Evolutionary conservation across 768 basidiomycete genomes (phyloP).

Genomic region (Tylopilus subfusipes): DNA sequence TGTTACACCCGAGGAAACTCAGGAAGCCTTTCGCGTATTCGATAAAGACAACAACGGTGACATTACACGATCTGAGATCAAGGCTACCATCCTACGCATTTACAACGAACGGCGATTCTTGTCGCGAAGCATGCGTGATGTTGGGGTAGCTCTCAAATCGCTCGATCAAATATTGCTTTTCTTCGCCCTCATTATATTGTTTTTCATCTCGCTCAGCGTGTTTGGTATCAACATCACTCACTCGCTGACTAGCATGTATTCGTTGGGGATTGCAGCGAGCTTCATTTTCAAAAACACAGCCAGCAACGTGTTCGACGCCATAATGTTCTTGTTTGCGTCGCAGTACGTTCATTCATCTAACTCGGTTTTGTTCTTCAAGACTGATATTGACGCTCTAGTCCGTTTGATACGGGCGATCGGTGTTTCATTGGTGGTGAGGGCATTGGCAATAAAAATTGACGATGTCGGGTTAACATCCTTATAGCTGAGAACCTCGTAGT

Average conservation of each 20-base stretch:
- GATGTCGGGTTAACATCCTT: slow-evolving; percentile 6
- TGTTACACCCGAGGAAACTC: slow-evolving; percentile 49
- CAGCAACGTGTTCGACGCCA: slow-evolving; percentile 69
- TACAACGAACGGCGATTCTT: slow-evolving; percentile 80
- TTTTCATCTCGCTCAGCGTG: slow-evolving; percentile 70
- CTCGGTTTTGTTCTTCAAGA: not conserved
- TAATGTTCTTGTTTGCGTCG: slow-evolving; percentile 80
- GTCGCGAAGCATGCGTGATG: slow-evolving; percentile 74
- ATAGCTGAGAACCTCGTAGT: slow-evolving; percentile 67
- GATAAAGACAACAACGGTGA: slow-evolving; percentile 78
- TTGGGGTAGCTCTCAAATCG: slow-evolving; percentile 60
- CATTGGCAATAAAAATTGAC: not conserved
- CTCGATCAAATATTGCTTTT: slow-evolving; percentile 62
- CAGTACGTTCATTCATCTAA: slow-evolving; percentile 51
- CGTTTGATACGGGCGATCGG: slow-evolving; percentile 81
- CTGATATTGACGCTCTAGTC: slow-evolving; percentile 37
- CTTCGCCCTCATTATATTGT: slow-evolving; percentile 59
- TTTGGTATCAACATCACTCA: slow-evolving; percentile 66
- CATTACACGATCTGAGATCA: slow-evolving; percentile 72
- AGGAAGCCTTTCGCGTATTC: slow-evolving; percentile 70
- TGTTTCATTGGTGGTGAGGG: slow-evolving; percentile 64
- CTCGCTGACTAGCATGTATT: slow-evolving; percentile 69
- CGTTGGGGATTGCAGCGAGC: slow-evolving; percentile 67
- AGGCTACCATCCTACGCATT: slow-evolving; percentile 59
- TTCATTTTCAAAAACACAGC: slow-evolving; percentile 80